Evolutionary conservation across 2,329 filamentous ascomycete species (phyloP).

Genomic region (Arthrobotrys entomopaga): DNA sequence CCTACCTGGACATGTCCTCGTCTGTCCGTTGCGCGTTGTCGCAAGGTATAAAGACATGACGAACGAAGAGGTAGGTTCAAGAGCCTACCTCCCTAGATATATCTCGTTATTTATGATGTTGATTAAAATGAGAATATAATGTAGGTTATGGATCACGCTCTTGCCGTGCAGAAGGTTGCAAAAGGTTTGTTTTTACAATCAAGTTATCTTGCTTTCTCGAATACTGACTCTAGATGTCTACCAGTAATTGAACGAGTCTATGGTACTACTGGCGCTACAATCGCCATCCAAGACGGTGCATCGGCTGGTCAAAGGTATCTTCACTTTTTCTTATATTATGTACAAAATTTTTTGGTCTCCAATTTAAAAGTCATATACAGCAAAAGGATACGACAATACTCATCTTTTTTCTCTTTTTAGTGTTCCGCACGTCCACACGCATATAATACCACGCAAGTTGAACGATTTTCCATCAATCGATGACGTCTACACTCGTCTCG

Average conservation of each 20-base stretch:
- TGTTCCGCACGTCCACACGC: conserved; percentile 90
- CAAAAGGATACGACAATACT: too few species aligned
- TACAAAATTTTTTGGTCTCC: conserved; percentile 14
- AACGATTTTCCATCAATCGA: conserved; percentile 72
- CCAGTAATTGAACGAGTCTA: conserved; percentile 65
- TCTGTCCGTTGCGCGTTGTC: conserved; percentile 78
- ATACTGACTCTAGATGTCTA: not conserved
- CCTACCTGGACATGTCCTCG: conserved; percentile 89
- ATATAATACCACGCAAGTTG: conserved; percentile 81
- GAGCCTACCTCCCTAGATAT: not conserved
- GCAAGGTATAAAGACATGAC: conserved; percentile 80
- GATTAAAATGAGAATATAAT: not conserved
- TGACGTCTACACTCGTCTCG: conserved; percentile 82
- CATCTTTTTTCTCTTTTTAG: conserved; percentile 33
- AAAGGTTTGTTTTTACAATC: conserved; percentile 65
- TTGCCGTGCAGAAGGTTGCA: conserved; percentile 79
- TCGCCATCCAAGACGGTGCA: conserved; percentile 91
- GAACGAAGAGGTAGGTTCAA: conserved; percentile 71
- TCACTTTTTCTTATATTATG: conserved; percentile 6
- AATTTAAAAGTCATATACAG: not conserved
- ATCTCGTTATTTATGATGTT: not conserved
- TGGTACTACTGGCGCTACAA: conserved; percentile 81
- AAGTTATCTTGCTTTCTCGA: too few species aligned
- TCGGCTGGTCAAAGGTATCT: conserved; percentile 83
- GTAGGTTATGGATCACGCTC: conserved; percentile 77